These are phyloP conservation scores for Pseudopyrenochaeta lycopersici DNA, from an alignment of 2,329 filamentous ascomycete genomes.

Conservation along the genomic window DNA sequence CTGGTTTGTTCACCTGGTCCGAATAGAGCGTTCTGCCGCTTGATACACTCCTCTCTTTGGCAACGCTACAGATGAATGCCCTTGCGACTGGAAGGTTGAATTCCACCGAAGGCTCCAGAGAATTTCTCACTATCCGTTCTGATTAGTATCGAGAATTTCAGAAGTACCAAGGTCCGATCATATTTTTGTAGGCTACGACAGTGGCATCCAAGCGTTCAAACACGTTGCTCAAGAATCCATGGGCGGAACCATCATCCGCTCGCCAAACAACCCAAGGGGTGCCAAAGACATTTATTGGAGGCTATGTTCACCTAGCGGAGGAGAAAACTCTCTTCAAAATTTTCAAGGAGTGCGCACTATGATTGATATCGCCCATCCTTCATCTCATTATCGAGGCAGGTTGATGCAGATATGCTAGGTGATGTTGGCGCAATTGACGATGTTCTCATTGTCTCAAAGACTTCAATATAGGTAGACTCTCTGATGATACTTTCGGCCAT, in stretches of 20 bases:
- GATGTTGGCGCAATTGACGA: neutral
- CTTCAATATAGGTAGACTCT: neutral
- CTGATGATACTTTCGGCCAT: neutral
- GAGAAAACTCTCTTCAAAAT: constrained; percentile 4
- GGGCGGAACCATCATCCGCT: constrained; percentile 1
- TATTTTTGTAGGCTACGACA: constrained; percentile 5
- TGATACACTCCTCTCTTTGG: too few relatives aligned
- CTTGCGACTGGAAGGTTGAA: neutral
- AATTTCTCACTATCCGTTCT: constrained; percentile 1
- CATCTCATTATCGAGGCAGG: neutral
- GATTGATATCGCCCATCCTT: neutral
- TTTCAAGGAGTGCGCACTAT: neutral
- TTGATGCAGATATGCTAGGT: neutral
- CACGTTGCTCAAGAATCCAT: constrained; percentile 12
- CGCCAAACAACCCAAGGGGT: constrained; percentile 6
- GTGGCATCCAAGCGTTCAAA: constrained; percentile 7
- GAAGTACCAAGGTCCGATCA: constrained; percentile 1
- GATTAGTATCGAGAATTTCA: constrained; percentile 7
- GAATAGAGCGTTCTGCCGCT: too few relatives aligned
- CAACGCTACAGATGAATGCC: neutral
- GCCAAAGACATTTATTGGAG: neutral
- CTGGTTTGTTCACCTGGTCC: too few relatives aligned
- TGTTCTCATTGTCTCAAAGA: neutral
- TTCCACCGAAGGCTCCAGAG: constrained; percentile 2
- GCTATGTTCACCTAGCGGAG: constrained; percentile 10